phyloP scores from a whole-genome alignment of 1,139 yeast species.

The Taphrina wiesneri region DNA sequence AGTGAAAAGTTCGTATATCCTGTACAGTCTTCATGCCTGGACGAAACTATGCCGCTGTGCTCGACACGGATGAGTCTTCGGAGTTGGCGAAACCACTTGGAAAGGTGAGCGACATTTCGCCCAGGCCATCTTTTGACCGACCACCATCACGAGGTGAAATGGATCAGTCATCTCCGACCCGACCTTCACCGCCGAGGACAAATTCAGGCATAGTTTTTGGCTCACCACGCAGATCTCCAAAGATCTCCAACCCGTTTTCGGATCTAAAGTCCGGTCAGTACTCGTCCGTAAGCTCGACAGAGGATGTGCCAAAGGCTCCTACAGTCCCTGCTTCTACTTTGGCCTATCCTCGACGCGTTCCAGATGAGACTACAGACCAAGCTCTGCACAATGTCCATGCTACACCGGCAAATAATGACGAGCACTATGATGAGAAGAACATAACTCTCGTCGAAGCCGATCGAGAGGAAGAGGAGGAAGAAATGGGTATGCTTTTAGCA shows the following conservation, averaged over 20 bases:
- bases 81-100: slow-evolving; percentile 1
- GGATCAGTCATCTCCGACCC: neutral
- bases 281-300: neutral
- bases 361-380: neutral
- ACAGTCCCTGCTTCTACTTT: neutral
- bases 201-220: slow-evolving; percentile 10
- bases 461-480: slow-evolving; percentile 7
- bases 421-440: neutral
- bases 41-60: neutral
- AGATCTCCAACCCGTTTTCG: neutral
- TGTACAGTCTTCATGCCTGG: neutral
- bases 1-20: neutral
- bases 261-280: neutral
- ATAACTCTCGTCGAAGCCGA: neutral
- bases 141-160: neutral
- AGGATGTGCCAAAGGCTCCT: neutral
- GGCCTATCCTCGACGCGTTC: neutral
- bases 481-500: neutral
- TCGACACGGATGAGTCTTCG: neutral
- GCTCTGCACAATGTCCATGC: neutral
- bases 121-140: neutral
- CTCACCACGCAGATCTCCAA: neutral
- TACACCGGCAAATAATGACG: neutral
- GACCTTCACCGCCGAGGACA: slow-evolving; percentile 1
- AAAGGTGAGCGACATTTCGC: neutral